Evolutionary conservation across 2,329 filamentous ascomycete species (phyloP).

Genomic region (Aspergillus glaucus): DNA sequence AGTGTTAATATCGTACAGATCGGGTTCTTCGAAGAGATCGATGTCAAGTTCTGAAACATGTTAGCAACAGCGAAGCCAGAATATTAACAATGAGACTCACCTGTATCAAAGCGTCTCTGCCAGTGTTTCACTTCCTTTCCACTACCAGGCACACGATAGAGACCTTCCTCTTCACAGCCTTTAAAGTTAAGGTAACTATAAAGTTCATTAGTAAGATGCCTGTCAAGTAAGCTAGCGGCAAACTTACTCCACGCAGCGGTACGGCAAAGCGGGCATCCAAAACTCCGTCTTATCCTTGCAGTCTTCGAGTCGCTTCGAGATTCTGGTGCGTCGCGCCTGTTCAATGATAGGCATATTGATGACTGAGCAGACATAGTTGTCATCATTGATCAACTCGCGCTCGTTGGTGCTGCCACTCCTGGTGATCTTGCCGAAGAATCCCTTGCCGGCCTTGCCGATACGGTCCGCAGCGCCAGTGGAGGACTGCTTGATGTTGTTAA

Average conservation of each 20-base stretch:
- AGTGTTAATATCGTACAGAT: constrained; percentile 93
- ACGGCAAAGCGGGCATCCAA: constrained; percentile 96
- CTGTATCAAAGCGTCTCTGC: constrained; percentile 83
- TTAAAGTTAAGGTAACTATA: constrained; percentile 81
- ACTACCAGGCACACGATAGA: constrained; percentile 88
- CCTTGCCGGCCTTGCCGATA: constrained; percentile 67
- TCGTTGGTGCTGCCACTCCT: constrained; percentile 64
- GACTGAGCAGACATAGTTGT: constrained; percentile 76
- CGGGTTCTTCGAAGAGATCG: constrained; percentile 77
- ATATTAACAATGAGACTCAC: constrained; percentile 40
- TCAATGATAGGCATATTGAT: constrained; percentile 82
- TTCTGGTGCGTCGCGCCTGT: constrained; percentile 83
- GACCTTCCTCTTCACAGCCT: constrained; percentile 84
- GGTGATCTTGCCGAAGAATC: constrained; percentile 71
- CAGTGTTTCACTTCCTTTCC: constrained; percentile 87
- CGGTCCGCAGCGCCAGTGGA: constrained; percentile 68
- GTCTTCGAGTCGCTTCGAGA: constrained; percentile 79
- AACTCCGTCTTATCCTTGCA: constrained; percentile 95
- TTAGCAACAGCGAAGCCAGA: background rate
- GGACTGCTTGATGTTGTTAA: constrained; percentile 67
- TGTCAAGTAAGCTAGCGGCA: background rate
- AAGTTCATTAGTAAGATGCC: constrained; percentile 10
- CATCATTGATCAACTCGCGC: constrained; percentile 65
- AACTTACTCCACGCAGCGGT: constrained; percentile 80
- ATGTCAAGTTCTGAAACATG: constrained; percentile 66